A percentile compares a stretch with the other conserved stretches of the same genome.
phyloP scores from a whole-genome alignment of 1,284 basidiomycete species.

The Phellopilus nigrolimitatus region DNA sequence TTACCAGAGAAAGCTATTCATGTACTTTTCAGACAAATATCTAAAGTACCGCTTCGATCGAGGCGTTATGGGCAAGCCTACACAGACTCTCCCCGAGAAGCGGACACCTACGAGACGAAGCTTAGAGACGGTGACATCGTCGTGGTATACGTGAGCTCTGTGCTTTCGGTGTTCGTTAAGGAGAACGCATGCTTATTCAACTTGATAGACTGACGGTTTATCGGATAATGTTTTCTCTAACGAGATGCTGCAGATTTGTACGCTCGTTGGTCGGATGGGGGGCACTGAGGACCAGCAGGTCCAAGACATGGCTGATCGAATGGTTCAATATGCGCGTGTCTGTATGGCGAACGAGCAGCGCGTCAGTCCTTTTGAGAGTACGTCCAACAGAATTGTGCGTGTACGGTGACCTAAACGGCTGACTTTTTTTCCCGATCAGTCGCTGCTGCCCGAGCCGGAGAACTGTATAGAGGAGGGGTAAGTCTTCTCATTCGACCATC shows the following conservation, averaged over 20 bases:
- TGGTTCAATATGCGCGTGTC: conserved; percentile 62
- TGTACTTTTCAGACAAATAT: conserved; percentile 64
- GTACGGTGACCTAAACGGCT: not conserved
- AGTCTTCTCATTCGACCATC: conserved; percentile 29
- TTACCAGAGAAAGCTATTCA: too few species aligned
- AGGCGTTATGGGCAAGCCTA: conserved; percentile 42
- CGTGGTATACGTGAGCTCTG: conserved; percentile 55
- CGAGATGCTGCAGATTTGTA: conserved; percentile 66
- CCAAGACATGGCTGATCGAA: conserved; percentile 63
- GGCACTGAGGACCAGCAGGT: conserved; percentile 56
- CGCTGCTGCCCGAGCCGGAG: conserved; percentile 56
- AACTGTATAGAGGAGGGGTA: conserved; percentile 67
- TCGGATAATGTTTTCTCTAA: conserved; percentile 81
- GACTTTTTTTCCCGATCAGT: conserved; percentile 34
- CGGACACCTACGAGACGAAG: conserved; percentile 58
- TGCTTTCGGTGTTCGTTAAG: not conserved
- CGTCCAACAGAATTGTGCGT: conserved; percentile 28
- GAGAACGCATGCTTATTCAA: not conserved
- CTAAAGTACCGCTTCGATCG: conserved; percentile 54
- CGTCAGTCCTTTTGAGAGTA: conserved; percentile 69
- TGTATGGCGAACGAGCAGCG: conserved; percentile 63
- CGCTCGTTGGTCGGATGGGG: conserved; percentile 52
- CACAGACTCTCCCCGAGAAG: conserved; percentile 61
- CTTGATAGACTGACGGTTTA: conserved; percentile 73
- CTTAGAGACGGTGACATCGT: conserved; percentile 72